A percentile compares a stretch with the other conserved stretches of the same genome.
Evolutionary conservation across 177 flowering plant species (phyloP).

Genomic region (Telopea speciosissima): DNA sequence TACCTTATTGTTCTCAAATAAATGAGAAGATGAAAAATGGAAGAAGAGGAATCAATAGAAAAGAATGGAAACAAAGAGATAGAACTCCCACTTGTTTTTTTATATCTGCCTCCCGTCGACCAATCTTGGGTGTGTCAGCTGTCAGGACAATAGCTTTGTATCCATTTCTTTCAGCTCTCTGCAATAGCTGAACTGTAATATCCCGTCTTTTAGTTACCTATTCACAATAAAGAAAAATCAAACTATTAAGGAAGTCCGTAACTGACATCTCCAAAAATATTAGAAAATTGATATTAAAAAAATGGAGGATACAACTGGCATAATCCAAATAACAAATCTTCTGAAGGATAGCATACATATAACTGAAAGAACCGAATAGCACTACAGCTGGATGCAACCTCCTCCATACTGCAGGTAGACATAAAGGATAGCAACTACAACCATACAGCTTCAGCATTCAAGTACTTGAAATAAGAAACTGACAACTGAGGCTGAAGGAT

Average conservation of each 20-base stretch:
- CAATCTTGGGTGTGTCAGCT: slow-evolving; percentile 67
- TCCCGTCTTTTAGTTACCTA: slow-evolving; percentile 69
- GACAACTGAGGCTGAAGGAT: not conserved
- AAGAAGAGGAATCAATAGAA: not conserved
- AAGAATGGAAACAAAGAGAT: not conserved
- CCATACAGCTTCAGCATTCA: not conserved
- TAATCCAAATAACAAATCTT: not conserved
- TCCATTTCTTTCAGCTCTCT: slow-evolving; percentile 81
- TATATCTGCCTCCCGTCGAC: slow-evolving; percentile 81
- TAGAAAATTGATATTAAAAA: not conserved
- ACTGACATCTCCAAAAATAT: not conserved
- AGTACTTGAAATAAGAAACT: not conserved
- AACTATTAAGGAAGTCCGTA: not conserved
- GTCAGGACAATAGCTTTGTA: slow-evolving; percentile 79
- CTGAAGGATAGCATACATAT: slow-evolving; percentile 42
- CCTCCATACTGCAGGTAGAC: slow-evolving; percentile 63
- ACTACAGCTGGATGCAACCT: slow-evolving; percentile 75
- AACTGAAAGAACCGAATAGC: slow-evolving; percentile 75
- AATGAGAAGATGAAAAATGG: not conserved
- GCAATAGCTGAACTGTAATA: slow-evolving; percentile 50
- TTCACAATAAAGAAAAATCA: slow-evolving; percentile 1
- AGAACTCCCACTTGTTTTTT: slow-evolving; percentile 48
- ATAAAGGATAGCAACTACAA: slow-evolving; percentile 54
- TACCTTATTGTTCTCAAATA: not conserved
- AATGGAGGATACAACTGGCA: not conserved